Evolutionary conservation across 1,284 basidiomycete genomes (phyloP).

Genomic region (Phellopilus nigrolimitatus): DNA sequence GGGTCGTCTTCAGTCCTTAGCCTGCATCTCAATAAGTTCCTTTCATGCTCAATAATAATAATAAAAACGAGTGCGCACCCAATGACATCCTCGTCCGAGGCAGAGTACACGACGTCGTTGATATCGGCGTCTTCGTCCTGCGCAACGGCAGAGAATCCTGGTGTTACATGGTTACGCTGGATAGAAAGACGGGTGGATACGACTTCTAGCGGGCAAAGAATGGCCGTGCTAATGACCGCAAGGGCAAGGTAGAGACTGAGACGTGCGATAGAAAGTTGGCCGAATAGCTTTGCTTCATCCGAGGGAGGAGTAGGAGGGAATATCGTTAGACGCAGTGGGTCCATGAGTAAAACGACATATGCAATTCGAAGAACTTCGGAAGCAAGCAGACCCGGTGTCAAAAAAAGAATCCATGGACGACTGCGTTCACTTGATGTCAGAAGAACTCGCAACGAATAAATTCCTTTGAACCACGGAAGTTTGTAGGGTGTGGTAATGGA

Average conservation of each 20-base stretch:
- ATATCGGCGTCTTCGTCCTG: slow-evolving; percentile 68
- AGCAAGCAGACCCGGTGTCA: slow-evolving; percentile 78
- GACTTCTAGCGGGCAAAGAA: slow-evolving; percentile 81
- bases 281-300: slow-evolving; percentile 39
- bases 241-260: slow-evolving; percentile 58
- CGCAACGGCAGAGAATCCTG: slow-evolving; percentile 65
- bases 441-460: slow-evolving; percentile 64
- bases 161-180: slow-evolving; percentile 75
- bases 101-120: slow-evolving; percentile 68
- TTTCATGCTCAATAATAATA: not conserved
- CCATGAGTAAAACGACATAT: slow-evolving; percentile 65
- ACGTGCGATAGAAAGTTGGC: slow-evolving; percentile 28
- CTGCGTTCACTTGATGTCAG: slow-evolving; percentile 81
- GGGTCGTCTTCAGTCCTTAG: slow-evolving; percentile 63
- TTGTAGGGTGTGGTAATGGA: slow-evolving; percentile 84
- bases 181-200: slow-evolving; percentile 76
- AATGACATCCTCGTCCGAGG: slow-evolving; percentile 83
- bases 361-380: slow-evolving; percentile 63
- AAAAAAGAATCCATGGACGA: slow-evolving; percentile 75
- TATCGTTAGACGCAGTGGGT: slow-evolving; percentile 60
- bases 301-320: slow-evolving; percentile 45
- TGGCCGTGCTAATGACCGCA: slow-evolving; percentile 52
- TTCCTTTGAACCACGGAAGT: slow-evolving; percentile 60
- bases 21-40: not conserved
- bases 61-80: slow-evolving; percentile 42